Evolutionary conservation across 1,284 basidiomycete species (phyloP).

Genomic region (Fomitopsis pinicola): DNA sequence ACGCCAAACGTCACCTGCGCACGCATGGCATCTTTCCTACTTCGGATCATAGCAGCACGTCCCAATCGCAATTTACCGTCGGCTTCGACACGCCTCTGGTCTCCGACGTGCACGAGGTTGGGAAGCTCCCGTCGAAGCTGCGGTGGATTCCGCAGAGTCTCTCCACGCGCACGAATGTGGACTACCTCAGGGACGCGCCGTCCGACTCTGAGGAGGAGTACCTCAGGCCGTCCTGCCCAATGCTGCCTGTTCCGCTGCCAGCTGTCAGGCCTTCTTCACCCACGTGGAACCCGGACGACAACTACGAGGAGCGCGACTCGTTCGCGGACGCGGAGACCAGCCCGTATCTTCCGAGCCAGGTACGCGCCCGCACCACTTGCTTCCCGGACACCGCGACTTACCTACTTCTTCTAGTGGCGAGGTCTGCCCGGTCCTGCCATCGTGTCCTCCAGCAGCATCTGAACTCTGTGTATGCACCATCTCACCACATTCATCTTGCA

Average conservation of each 20-base stretch:
- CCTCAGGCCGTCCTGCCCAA: slow-evolving; percentile 25
- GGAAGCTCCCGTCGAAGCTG: slow-evolving; percentile 35
- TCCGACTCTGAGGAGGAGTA: slow-evolving; percentile 30
- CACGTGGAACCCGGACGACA: slow-evolving; percentile 23
- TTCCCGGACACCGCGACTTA: background rate
- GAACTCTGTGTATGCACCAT: slow-evolving; percentile 1
- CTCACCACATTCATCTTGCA: background rate
- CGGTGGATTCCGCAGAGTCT: slow-evolving; percentile 41
- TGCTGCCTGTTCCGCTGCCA: slow-evolving; percentile 28
- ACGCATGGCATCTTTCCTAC: slow-evolving; percentile 41
- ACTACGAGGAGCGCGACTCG: slow-evolving; percentile 27
- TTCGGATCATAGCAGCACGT: slow-evolving; percentile 24
- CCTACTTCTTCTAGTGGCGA: slow-evolving; percentile 27
- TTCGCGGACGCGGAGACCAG: slow-evolving; percentile 24
- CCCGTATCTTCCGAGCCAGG: slow-evolving; percentile 35
- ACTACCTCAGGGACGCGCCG: slow-evolving; percentile 23
- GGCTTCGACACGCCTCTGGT: slow-evolving; percentile 43
- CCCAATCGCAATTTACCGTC: slow-evolving; percentile 33
- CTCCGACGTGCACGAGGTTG: slow-evolving; percentile 37
- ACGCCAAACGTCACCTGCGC: slow-evolving; percentile 59
- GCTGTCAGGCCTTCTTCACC: slow-evolving; percentile 24
- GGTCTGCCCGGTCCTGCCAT: slow-evolving; percentile 33
- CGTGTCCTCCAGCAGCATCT: slow-evolving; percentile 23
- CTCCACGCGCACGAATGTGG: slow-evolving; percentile 27
- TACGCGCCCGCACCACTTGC: slow-evolving; percentile 13